Conservation (phyloP, 495 filamentous ascomycete genomes). For the Penicillium argentinense region DNA sequence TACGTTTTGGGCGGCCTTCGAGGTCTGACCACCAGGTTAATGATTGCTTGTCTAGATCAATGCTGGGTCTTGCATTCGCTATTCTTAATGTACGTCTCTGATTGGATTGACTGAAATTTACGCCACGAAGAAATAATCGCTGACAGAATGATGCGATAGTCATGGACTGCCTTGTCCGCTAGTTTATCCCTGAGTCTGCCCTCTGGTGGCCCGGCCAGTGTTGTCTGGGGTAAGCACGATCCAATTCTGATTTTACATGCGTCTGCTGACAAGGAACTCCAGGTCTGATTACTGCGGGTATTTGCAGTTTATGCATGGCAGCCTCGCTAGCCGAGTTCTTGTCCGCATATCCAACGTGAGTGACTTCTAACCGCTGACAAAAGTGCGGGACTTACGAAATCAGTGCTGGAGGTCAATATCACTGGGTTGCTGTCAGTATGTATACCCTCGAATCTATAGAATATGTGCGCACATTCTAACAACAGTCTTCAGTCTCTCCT, state of each 20-base stretch:
- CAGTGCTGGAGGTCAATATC: constrained; percentile 65
- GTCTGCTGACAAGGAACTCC: not conserved
- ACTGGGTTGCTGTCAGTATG: constrained; percentile 66
- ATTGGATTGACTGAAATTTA: not conserved
- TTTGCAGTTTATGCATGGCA: constrained; percentile 72
- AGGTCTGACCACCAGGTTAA: constrained; percentile 9
- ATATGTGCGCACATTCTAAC: not conserved
- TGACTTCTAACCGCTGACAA: not conserved
- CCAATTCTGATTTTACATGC: not conserved
- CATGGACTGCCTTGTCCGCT: constrained; percentile 53
- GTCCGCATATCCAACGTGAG: constrained; percentile 68
- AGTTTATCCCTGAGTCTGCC: constrained; percentile 50
- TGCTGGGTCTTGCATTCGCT: constrained; percentile 55
- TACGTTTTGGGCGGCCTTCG: constrained; percentile 18
- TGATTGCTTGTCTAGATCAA: constrained; percentile 32
- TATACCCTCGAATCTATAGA: not conserved
- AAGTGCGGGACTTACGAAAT: constrained; percentile 1
- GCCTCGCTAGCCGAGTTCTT: constrained; percentile 72
- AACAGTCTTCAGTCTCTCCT: constrained; percentile 16
- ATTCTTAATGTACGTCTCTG: constrained; percentile 47
- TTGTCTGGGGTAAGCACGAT: constrained; percentile 46
- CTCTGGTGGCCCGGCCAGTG: constrained; percentile 46
- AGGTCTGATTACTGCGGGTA: constrained; percentile 66
- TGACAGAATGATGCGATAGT: constrained; percentile 21
- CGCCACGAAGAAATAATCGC: not conserved